These are phyloP conservation scores for Schizochytrium sp. DNA, from an alignment of 108 stramenopile species.

Conservation along the genomic window DNA sequence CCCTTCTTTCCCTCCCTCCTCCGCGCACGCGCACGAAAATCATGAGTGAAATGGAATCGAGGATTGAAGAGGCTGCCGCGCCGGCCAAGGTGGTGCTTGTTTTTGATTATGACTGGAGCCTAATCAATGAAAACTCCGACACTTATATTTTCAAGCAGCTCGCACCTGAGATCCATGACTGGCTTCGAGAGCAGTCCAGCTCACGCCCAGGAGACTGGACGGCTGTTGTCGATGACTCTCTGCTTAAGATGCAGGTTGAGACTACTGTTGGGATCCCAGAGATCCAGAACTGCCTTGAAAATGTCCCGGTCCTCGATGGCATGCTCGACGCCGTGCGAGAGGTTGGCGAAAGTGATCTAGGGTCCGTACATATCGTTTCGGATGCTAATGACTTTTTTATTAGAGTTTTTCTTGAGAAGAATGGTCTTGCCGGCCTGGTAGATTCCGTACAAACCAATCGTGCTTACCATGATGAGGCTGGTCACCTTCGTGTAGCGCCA, in stretches of 20 bases:
- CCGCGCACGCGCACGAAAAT: too few species aligned
- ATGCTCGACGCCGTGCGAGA: constrained; percentile 11
- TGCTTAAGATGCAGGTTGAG: neutral
- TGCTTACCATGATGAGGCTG: neutral
- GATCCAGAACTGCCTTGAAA: neutral
- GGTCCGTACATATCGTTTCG: constrained; percentile 33
- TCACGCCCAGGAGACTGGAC: constrained; percentile 33
- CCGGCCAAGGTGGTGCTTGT: constrained; percentile 62
- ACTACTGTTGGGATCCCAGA: neutral
- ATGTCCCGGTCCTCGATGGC: constrained; percentile 21
- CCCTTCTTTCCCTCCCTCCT: too few species aligned
- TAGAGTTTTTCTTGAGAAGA: neutral
- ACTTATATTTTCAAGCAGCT: constrained; percentile 70
- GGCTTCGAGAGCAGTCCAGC: constrained; percentile 34
- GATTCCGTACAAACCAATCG: constrained; percentile 7
- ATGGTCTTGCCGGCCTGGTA: neutral
- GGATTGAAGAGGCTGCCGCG: neutral
- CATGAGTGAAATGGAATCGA: too few species aligned
- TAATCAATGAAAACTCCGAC: constrained; percentile 73
- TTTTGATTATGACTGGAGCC: constrained; percentile 71
- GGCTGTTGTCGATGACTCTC: neutral
- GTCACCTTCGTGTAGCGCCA: constrained; percentile 8
- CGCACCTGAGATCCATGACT: constrained; percentile 64
- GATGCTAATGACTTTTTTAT: constrained; percentile 56
- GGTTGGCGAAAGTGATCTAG: neutral